Evolutionary conservation across 2,329 filamentous ascomycete species (phyloP).

Genomic region (Xylariomycetidae sp.): DNA sequence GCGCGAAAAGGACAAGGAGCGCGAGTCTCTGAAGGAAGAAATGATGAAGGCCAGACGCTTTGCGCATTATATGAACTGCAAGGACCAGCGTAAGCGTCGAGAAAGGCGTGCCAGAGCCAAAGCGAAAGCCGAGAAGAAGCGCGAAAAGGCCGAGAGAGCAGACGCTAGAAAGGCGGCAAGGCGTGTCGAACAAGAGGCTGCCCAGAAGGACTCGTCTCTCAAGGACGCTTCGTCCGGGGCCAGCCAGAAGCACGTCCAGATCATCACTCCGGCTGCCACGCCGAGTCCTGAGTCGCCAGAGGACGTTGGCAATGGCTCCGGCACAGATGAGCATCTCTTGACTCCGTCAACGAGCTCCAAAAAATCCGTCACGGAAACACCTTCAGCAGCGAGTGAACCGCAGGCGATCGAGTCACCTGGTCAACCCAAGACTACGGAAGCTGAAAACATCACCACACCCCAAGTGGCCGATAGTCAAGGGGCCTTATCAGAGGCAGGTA

Average conservation of each 20-base stretch:
- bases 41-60: constrained; percentile 31
- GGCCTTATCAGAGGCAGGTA: no score
- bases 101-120: constrained; percentile 31
- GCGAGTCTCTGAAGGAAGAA: constrained; percentile 29
- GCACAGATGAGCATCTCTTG: no score
- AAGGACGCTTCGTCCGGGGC: constrained; percentile 1
- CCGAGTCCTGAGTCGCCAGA: constrained; percentile 9
- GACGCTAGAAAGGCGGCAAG: constrained; percentile 16
- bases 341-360: no score
- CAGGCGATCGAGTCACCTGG: no score
- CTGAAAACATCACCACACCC: no score
- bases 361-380: no score
- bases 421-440: no score
- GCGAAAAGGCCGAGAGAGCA: constrained; percentile 19
- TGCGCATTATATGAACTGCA: constrained; percentile 26
- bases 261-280: constrained; percentile 15
- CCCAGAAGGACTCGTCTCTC: neutral
- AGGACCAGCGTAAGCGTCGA: constrained; percentile 36
- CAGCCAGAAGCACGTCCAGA: constrained; percentile 31
- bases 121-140: constrained; percentile 30
- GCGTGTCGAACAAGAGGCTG: no score
- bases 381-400: no score
- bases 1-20: constrained; percentile 35
- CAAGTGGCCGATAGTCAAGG: no score
- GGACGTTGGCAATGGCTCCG: no score